These are phyloP conservation scores for Pichia gijzeniarum DNA, from an alignment of 805 yeast genomes.

Conservation along the genomic window DNA sequence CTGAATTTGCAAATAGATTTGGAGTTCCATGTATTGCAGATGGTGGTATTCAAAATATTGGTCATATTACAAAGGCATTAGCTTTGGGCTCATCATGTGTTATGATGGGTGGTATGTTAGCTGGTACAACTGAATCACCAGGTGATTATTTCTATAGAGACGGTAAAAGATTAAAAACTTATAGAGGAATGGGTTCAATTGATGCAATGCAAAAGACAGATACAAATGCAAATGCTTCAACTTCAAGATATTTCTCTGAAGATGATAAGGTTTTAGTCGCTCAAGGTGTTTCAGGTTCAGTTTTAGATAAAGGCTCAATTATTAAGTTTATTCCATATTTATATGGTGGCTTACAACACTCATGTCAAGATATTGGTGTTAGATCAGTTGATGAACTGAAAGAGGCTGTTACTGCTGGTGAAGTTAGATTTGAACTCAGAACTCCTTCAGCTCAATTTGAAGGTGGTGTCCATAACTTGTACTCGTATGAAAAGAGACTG, in stretches of 20 bases:
- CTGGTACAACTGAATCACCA: slow-evolving; percentile 98
- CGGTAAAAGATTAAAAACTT: slow-evolving; percentile 93
- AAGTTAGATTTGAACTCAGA: slow-evolving; percentile 91
- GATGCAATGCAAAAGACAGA: slow-evolving; percentile 96
- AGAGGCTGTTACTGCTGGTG: slow-evolving; percentile 55
- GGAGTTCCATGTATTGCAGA: slow-evolving; percentile 99
- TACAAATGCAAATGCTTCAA: slow-evolving; percentile 89
- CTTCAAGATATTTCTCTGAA: slow-evolving; percentile 97
- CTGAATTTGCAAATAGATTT: slow-evolving; percentile 88
- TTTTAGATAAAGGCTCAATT: slow-evolving; percentile 93
- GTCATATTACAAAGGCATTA: slow-evolving; percentile 94
- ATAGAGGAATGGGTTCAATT: slow-evolving; percentile 99
- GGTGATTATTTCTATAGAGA: slow-evolving; percentile 97
- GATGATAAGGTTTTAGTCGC: slow-evolving; percentile 93
- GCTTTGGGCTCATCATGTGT: slow-evolving; percentile 96
- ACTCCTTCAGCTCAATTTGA: slow-evolving; percentile 98
- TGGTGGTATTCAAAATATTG: slow-evolving; percentile 98
- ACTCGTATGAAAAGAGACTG: slow-evolving; percentile 95
- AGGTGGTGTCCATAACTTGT: slow-evolving; percentile 96
- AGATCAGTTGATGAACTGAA: slow-evolving; percentile 58
- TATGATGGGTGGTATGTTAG: slow-evolving; percentile 99
- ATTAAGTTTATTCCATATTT: slow-evolving; percentile 91
- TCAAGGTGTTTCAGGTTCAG: slow-evolving; percentile 97
- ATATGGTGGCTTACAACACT: slow-evolving; percentile 93
- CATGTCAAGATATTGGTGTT: slow-evolving; percentile 97